These are phyloP conservation scores for Talaromyces liani DNA, from an alignment of 495 filamentous ascomycete species.

Conservation along the genomic window DNA sequence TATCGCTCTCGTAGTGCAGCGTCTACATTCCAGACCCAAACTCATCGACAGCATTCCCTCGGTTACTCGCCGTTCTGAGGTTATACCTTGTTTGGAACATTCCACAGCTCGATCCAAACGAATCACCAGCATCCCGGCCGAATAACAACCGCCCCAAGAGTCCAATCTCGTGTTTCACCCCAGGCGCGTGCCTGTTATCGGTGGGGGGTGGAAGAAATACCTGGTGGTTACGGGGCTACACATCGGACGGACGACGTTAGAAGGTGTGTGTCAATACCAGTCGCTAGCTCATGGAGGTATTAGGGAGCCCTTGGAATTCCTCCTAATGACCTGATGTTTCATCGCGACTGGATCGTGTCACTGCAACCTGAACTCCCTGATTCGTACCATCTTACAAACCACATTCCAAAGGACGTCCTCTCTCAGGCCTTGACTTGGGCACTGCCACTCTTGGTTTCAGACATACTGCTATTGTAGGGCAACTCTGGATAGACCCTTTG, in stretches of 20 bases:
- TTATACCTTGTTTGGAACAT: not conserved
- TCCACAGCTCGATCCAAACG: not conserved
- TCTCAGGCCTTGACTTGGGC: not conserved
- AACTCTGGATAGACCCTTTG: not conserved
- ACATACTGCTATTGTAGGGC: not conserved
- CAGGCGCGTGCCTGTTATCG: slow-evolving; percentile 6
- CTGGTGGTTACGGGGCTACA: not conserved
- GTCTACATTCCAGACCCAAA: not conserved
- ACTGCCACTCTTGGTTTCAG: not conserved
- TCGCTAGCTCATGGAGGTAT: not conserved
- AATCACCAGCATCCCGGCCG: not conserved
- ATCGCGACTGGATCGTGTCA: not conserved
- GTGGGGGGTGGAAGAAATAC: slow-evolving; percentile 4
- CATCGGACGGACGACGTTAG: slow-evolving; percentile 3
- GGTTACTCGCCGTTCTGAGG: not conserved
- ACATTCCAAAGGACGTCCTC: slow-evolving; percentile 1
- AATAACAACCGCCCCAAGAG: not conserved
- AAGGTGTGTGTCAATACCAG: not conserved
- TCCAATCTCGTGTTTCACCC: slow-evolving; percentile 1
- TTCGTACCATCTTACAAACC: not conserved
- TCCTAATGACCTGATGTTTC: slow-evolving; percentile 4
- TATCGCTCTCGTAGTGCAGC: not conserved
- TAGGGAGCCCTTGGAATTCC: not conserved
- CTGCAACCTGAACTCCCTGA: not conserved
- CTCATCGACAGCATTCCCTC: not conserved